phyloP scores from a whole-genome alignment of 2,329 filamentous ascomycete genomes.

The Fusarium keratoplasticum region DNA sequence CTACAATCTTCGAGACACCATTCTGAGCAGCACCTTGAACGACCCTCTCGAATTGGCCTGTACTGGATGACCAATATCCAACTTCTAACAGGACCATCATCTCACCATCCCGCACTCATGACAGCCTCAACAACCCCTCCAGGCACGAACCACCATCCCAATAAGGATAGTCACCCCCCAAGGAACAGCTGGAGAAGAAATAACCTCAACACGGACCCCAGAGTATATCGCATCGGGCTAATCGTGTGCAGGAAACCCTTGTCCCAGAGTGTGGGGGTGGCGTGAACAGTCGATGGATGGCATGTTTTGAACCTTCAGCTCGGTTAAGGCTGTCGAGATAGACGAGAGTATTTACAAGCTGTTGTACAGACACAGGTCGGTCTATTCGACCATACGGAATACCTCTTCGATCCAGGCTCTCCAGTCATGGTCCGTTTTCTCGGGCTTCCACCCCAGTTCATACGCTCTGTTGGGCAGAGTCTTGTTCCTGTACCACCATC shows the following conservation, averaged over 20 bases:
- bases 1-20: background rate
- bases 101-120: background rate
- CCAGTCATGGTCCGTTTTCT: slow-evolving; percentile 9
- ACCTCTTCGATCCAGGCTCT: background rate
- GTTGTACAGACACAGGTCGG: background rate
- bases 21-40: background rate
- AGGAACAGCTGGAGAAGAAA: background rate
- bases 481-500: background rate
- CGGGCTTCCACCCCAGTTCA: slow-evolving; percentile 7
- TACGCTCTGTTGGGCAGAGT: background rate
- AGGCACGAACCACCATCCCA: background rate
- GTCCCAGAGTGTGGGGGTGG: background rate
- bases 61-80: background rate
- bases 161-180: background rate
- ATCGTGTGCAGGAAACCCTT: background rate
- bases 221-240: background rate
- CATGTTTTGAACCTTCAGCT: background rate
- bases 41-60: background rate
- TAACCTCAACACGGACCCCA: background rate
- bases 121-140: background rate
- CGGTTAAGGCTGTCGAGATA: background rate
- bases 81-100: background rate
- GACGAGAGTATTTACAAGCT: background rate
- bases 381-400: background rate
- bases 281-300: background rate